Percentiles rank a stretch among this genome's conserved stretches.
Conservation (phyloP, 495 filamentous ascomycete species). For the Neohortaea acidophila region DNA sequence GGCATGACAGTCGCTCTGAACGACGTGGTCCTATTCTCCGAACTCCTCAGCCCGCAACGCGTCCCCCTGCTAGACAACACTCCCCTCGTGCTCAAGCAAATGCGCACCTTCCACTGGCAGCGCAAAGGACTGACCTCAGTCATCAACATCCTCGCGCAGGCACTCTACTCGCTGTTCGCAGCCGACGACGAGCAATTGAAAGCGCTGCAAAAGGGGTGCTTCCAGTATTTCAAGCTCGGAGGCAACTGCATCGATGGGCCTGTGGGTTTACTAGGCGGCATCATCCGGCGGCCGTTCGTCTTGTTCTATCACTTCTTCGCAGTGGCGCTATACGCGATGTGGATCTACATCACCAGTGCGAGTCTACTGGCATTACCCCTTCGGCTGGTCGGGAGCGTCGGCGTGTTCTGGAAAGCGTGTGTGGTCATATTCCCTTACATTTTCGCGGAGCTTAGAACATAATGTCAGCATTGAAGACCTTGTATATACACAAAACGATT, state of each 20-base stretch:
- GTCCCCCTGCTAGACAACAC: constrained; percentile 59
- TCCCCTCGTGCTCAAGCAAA: constrained; percentile 44
- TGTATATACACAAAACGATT: no score
- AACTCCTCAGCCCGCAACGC: constrained; percentile 48
- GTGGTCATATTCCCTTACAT: constrained; percentile 81
- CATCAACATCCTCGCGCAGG: constrained; percentile 91
- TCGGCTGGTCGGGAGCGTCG: constrained; percentile 42
- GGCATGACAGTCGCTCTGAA: constrained; percentile 94
- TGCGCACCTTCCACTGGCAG: constrained; percentile 71
- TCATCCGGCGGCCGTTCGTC: constrained; percentile 60
- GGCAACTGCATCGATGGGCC: constrained; percentile 56
- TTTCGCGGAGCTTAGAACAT: constrained; percentile 37
- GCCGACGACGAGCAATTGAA: constrained; percentile 64
- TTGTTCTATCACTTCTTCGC: constrained; percentile 89
- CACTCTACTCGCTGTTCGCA: constrained; percentile 79
- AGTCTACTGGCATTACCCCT: constrained; percentile 46
- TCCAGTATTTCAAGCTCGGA: constrained; percentile 77
- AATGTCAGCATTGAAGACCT: not conserved
- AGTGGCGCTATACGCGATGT: constrained; percentile 79
- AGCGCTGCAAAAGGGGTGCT: constrained; percentile 79
- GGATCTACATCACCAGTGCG: constrained; percentile 45
- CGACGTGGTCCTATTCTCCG: constrained; percentile 62
- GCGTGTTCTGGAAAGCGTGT: constrained; percentile 76
- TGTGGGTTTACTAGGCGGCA: constrained; percentile 66
- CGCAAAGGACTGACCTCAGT: constrained; percentile 68